Conservation (phyloP, 2,329 filamentous ascomycete genomes). For the Sodiomyces alkalinus region DNA sequence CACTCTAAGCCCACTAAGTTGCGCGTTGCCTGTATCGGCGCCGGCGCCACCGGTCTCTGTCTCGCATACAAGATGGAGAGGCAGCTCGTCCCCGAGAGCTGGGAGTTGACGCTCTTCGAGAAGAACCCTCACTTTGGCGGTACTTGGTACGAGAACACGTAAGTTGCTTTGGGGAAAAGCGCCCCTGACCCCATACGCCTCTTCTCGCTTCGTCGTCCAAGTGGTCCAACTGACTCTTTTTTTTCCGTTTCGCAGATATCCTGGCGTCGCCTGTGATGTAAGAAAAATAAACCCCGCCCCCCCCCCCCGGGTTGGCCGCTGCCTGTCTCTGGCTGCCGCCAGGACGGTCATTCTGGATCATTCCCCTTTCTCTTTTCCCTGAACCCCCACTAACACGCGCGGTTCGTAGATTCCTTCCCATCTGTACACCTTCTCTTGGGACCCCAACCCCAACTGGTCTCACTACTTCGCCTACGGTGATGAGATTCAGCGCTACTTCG, state of each 20-base stretch:
- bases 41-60: constrained; percentile 14
- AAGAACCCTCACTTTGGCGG: constrained; percentile 16
- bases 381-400: background rate
- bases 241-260: constrained; percentile 3
- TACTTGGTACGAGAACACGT: constrained; percentile 14
- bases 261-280: constrained; percentile 8
- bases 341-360: too few relatives aligned
- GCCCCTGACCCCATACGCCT: too few relatives aligned
- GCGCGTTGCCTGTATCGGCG: constrained; percentile 15
- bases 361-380: constrained; percentile 1
- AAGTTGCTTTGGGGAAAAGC: too few relatives aligned
- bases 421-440: constrained; percentile 11
- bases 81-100: constrained; percentile 13
- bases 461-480: constrained; percentile 12
- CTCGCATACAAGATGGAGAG: constrained; percentile 16
- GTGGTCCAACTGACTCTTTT: too few relatives aligned
- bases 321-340: too few relatives aligned
- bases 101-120: constrained; percentile 16
- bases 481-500: constrained; percentile 16
- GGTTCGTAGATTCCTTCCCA: constrained; percentile 4
- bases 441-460: constrained; percentile 15
- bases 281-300: too few relatives aligned
- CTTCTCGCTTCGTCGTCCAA: too few relatives aligned
- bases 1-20: constrained; percentile 20
- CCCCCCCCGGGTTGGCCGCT: too few relatives aligned